Evolutionary conservation across 768 basidiomycete species (phyloP).

Genomic region (Favolaschia claudopus): DNA sequence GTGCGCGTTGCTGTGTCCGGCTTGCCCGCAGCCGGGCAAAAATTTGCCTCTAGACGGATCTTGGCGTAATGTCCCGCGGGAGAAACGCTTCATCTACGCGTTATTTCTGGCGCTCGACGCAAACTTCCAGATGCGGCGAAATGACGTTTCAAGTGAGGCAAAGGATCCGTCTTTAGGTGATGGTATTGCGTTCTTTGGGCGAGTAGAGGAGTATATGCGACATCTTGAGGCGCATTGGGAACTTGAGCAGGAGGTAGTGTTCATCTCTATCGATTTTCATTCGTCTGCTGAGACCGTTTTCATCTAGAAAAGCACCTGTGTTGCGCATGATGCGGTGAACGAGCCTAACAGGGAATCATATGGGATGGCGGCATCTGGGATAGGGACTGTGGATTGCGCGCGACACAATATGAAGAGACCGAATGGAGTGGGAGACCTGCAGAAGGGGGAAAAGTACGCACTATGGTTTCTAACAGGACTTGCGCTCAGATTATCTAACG

Average conservation of each 20-base stretch:
- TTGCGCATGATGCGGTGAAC: conserved; percentile 5
- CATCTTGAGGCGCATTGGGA: conserved; percentile 1
- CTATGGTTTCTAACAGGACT: background rate
- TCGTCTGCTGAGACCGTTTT: too few relatives aligned
- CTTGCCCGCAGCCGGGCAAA: conserved; percentile 35
- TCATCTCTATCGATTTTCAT: background rate
- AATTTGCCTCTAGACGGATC: conserved; percentile 29
- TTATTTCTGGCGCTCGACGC: conserved; percentile 28
- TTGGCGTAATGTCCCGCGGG: conserved; percentile 26
- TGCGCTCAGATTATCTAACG: background rate
- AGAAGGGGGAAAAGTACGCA: conserved; percentile 29
- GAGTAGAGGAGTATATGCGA: conserved; percentile 29
- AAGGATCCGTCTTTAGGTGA: conserved; percentile 36
- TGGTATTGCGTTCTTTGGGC: conserved; percentile 39
- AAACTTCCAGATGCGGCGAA: conserved; percentile 31
- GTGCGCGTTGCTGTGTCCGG: conserved; percentile 25
- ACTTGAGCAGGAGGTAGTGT: background rate
- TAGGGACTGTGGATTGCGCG: conserved; percentile 12
- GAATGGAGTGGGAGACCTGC: conserved; percentile 27
- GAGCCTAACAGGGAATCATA: background rate
- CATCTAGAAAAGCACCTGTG: conserved; percentile 25
- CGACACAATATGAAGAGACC: conserved; percentile 16
- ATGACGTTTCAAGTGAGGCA: conserved; percentile 31
- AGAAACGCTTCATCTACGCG: conserved; percentile 31
- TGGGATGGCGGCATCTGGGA: conserved; percentile 2